A percentile compares a stretch with the other conserved stretches of the same genome.
Evolutionary conservation across 768 basidiomycete species (phyloP).

Genomic region (Termitomyces sp.): DNA sequence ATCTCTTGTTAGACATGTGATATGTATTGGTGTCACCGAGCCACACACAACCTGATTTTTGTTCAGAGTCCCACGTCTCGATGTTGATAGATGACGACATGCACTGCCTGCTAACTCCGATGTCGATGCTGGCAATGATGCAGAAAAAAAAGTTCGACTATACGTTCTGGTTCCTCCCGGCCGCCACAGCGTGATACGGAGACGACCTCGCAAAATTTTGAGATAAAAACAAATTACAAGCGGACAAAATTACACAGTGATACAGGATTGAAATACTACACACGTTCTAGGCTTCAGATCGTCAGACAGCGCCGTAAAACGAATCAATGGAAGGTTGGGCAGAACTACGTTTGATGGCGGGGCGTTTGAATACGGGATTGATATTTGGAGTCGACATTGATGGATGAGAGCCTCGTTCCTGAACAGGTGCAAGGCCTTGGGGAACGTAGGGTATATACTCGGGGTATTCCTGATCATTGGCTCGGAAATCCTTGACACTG

Average conservation of each 20-base stretch:
- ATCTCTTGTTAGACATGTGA: too few species aligned
- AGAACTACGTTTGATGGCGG: constrained; percentile 17
- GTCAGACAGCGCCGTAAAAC: constrained; percentile 39
- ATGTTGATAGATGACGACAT: too few species aligned
- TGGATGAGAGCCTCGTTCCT: constrained; percentile 6
- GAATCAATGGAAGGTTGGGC: constrained; percentile 37
- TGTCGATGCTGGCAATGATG: too few species aligned
- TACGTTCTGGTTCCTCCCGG: too few species aligned
- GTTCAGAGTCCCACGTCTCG: too few species aligned
- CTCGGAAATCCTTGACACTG: constrained; percentile 22
- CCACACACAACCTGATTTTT: too few species aligned
- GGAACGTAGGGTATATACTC: constrained; percentile 8
- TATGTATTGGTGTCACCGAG: too few species aligned
- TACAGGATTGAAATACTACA: background rate
- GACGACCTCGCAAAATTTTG: too few species aligned
- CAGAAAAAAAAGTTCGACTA: too few species aligned
- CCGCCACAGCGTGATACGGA: too few species aligned
- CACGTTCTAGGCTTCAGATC: background rate
- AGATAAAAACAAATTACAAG: background rate
- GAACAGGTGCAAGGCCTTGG: constrained; percentile 10
- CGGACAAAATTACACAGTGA: background rate
- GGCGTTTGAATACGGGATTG: constrained; percentile 2
- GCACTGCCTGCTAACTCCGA: too few species aligned
- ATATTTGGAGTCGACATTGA: background rate
- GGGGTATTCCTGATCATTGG: background rate